Conservation (phyloP, 768 basidiomycete species). For the Tylopilus felleus region DNA sequence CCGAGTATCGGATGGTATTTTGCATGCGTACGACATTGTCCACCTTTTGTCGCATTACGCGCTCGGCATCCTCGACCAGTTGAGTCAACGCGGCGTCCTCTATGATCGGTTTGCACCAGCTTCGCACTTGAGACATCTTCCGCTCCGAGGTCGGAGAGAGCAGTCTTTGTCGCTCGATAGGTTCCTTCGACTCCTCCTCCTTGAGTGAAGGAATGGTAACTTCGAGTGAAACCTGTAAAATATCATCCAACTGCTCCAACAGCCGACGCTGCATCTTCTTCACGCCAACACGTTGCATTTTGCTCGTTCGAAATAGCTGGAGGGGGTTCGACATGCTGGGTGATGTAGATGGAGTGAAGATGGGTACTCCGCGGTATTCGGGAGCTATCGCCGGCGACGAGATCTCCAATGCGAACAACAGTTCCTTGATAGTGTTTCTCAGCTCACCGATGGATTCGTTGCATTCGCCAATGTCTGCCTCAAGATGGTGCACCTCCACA, state of each 20-base stretch:
- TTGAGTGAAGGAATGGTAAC: conserved; percentile 85
- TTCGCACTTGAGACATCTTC: conserved; percentile 77
- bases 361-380: conserved; percentile 87
- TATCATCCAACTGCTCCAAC: conserved; percentile 83
- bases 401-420: conserved; percentile 67
- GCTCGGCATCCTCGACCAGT: conserved; percentile 83
- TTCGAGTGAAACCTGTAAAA: conserved; percentile 73
- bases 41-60: conserved; percentile 88
- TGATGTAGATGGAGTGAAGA: conserved; percentile 70
- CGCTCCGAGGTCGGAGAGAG: conserved; percentile 88
- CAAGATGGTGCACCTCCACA: conserved; percentile 90
- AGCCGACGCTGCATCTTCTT: conserved; percentile 80
- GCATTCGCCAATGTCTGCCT: conserved; percentile 90
- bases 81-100: conserved; percentile 83
- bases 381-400: conserved; percentile 63
- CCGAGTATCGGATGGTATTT: conserved; percentile 94
- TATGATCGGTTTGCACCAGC: conserved; percentile 82
- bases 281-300: conserved; percentile 75
- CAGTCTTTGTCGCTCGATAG: conserved; percentile 88
- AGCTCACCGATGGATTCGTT: conserved; percentile 92
- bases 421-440: conserved; percentile 78
- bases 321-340: conserved; percentile 72
- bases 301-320: conserved; percentile 71
- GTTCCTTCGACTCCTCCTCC: conserved; percentile 88
- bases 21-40: conserved; percentile 95